These are phyloP conservation scores for Endocarpon pusillum DNA, from an alignment of 495 filamentous ascomycete genomes.

Conservation along the genomic window DNA sequence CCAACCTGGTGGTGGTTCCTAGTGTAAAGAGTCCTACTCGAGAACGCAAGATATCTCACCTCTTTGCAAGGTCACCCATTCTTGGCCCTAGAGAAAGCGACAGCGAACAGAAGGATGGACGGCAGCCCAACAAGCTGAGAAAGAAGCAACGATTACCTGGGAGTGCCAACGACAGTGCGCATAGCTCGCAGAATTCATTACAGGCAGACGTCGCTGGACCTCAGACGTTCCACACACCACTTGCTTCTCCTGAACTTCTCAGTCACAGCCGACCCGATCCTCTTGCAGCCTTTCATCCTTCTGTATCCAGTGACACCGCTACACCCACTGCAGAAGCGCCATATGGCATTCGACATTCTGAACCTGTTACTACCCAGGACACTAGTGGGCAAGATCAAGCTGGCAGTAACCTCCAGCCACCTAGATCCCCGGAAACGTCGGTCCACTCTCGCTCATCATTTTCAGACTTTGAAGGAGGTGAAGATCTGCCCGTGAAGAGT, in stretches of 20 bases:
- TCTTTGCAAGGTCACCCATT: slow-evolving; percentile 52
- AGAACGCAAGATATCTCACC: slow-evolving; percentile 47
- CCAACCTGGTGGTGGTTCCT: slow-evolving; percentile 21
- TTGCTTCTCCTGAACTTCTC: slow-evolving; percentile 8
- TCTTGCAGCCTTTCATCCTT: slow-evolving; percentile 9
- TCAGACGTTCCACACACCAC: slow-evolving; percentile 12
- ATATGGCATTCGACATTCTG: too few species aligned
- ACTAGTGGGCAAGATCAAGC: too few species aligned
- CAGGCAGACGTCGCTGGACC: slow-evolving; percentile 20
- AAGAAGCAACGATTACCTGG: slow-evolving; percentile 58
- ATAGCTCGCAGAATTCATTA: slow-evolving; percentile 69
- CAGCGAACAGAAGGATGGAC: slow-evolving; percentile 37
- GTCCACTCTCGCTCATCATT: slow-evolving; percentile 55
- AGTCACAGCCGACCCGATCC: slow-evolving; percentile 10
- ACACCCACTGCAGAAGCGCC: slow-evolving; percentile 12
- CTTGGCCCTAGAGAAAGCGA: slow-evolving; percentile 21
- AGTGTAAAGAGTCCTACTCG: slow-evolving; percentile 43
- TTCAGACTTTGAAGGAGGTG: slow-evolving; percentile 60
- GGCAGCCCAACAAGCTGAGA: slow-evolving; percentile 67
- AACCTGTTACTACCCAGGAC: too few species aligned
- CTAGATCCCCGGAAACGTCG: slow-evolving; percentile 49
- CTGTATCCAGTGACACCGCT: slow-evolving; percentile 6
- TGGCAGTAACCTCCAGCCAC: slow-evolving; percentile 40
- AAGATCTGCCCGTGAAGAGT: slow-evolving; percentile 43
- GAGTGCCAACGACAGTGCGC: slow-evolving; percentile 62